These are phyloP conservation scores for Aleurites moluccanus DNA, from an alignment of 441 rosid genomes.

Conservation along the genomic window DNA sequence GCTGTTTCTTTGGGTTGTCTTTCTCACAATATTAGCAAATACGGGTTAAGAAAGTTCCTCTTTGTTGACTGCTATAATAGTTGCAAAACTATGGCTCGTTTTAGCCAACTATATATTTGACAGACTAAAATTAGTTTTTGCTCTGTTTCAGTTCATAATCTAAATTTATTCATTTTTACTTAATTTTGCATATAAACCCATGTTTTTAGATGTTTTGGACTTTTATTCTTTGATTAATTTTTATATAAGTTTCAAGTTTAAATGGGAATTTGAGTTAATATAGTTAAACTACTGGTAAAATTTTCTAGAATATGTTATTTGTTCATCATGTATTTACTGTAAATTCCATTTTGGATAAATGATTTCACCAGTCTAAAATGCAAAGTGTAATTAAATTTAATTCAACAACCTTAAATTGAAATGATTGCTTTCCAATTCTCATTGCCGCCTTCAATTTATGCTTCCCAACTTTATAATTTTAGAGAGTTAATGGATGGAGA, in stretches of 20 bases:
- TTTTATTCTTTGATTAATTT: too few species aligned
- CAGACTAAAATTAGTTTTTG: slow-evolving; percentile 50
- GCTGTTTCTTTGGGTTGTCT: too few species aligned
- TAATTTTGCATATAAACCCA: not conserved
- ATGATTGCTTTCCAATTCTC: not conserved
- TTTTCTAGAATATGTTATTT: too few species aligned
- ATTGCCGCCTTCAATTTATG: not conserved
- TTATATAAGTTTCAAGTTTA: too few species aligned
- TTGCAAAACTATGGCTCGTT: slow-evolving; percentile 48
- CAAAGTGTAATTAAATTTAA: not conserved
- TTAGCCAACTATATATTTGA: slow-evolving; percentile 47
- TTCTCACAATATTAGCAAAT: too few species aligned
- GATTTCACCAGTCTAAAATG: not conserved
- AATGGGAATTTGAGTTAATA: too few species aligned
- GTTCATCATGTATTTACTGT: too few species aligned
- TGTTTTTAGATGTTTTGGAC: not conserved
- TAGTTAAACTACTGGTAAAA: too few species aligned
- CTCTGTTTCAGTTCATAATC: not conserved
- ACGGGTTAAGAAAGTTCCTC: too few species aligned
- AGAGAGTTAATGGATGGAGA: too few species aligned
- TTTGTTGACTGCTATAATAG: slow-evolving; percentile 75
- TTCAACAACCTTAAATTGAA: not conserved
- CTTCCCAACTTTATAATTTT: not conserved
- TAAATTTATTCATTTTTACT: not conserved
- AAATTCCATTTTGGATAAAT: not conserved